Evolutionary conservation across 139 green algal genomes (phyloP).

Genomic region (Chlamydomonas sp.): DNA sequence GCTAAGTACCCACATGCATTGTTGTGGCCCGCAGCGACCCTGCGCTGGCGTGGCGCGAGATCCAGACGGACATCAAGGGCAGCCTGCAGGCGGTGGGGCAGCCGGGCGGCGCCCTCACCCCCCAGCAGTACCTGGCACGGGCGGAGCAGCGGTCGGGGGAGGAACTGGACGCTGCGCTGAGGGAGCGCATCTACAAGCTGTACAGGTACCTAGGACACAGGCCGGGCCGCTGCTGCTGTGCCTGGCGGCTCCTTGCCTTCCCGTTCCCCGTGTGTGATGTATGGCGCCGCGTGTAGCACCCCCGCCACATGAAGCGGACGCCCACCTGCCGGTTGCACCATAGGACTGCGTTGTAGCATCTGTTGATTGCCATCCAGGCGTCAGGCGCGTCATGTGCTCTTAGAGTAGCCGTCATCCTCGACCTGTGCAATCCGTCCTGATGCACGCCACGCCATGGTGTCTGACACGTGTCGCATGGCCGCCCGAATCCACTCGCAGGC

Average conservation of each 20-base stretch:
- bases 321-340: no score
- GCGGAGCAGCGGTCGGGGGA: not conserved
- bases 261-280: no score
- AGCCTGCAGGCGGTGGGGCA: slow-evolving; percentile 29
- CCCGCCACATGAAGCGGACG: no score
- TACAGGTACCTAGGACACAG: not conserved
- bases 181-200: not conserved
- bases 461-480: not conserved
- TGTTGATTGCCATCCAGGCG: no score
- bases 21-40: not conserved
- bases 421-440: not conserved
- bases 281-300: no score
- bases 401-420: no score
- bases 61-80: slow-evolving; percentile 63
- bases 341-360: no score
- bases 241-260: no score
- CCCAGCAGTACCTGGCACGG: slow-evolving; percentile 44
- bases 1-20: no score
- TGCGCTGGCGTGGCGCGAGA: slow-evolving; percentile 53
- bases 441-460: not conserved
- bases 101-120: slow-evolving; percentile 2
- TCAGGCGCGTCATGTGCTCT: no score
- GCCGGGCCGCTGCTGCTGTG: no score
- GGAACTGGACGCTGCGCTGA: not conserved
- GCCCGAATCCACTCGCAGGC: slow-evolving; percentile 2